Conservation (phyloP, 1,284 basidiomycete species). For the Rhodofomes roseus region DNA sequence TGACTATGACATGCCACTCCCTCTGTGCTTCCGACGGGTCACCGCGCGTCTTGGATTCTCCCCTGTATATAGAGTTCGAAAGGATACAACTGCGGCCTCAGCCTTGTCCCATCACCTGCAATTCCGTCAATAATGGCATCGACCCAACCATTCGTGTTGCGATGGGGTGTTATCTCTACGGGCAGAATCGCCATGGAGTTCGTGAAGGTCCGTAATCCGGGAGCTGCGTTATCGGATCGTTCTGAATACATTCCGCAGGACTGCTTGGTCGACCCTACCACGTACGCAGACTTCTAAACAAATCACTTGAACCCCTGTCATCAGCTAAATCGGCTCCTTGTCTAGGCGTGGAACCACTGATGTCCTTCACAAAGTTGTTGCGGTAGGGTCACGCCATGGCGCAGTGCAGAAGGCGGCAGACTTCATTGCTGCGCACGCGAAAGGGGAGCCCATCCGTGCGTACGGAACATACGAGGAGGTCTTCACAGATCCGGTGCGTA, state of each 20-base stretch:
- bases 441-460: constrained; percentile 54
- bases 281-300: constrained; percentile 28
- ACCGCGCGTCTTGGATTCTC: neutral
- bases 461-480: constrained; percentile 81
- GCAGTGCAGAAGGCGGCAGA: constrained; percentile 63
- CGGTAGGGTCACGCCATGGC: constrained; percentile 69
- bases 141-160: constrained; percentile 35
- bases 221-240: neutral
- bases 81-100: neutral
- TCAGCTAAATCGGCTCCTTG: neutral
- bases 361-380: constrained; percentile 72
- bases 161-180: constrained; percentile 57
- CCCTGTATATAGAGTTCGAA: neutral
- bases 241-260: constrained; percentile 33
- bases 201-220: constrained; percentile 32
- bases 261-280: constrained; percentile 43
- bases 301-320: neutral
- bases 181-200: constrained; percentile 45
- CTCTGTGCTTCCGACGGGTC: constrained; percentile 7
- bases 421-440: constrained; percentile 59
- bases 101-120: neutral
- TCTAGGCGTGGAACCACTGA: constrained; percentile 43
- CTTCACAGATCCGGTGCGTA: constrained; percentile 60
- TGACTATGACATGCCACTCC: constrained; percentile 4
- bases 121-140: neutral